Conservation (phyloP, 306 rosid species). For the Begonia loranthoides region DNA sequence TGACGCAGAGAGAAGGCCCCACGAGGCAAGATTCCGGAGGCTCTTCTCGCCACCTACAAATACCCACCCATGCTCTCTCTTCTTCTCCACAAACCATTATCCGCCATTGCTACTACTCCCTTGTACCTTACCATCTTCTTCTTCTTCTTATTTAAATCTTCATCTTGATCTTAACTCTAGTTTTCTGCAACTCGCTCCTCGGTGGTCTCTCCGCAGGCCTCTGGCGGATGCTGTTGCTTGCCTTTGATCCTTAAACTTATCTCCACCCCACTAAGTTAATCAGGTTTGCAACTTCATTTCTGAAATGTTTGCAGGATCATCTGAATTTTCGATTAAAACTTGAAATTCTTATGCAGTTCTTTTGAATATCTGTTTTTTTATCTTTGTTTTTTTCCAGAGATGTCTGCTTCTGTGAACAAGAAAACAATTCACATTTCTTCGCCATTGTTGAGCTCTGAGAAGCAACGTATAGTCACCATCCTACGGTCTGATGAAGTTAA, state of each 20-base stretch:
- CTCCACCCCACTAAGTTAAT: not conserved
- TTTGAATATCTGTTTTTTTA: not conserved
- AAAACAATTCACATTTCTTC: conserved; percentile 14
- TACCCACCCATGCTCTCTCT: conserved; percentile 30
- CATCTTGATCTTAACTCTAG: not conserved
- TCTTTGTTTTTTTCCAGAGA: conserved; percentile 1
- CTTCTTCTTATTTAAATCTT: conserved; percentile 1
- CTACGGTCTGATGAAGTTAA: conserved; percentile 32
- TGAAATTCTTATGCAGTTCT: not conserved
- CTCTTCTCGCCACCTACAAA: conserved; percentile 49
- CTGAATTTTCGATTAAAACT: not conserved
- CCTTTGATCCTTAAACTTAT: not conserved
- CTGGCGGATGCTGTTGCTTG: not conserved
- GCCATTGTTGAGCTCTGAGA: conserved; percentile 13
- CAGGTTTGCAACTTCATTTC: not conserved
- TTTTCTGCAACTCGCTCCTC: conserved; percentile 14
- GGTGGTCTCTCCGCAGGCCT: not conserved
- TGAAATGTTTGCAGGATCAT: not conserved
- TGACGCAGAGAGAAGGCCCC: conserved; percentile 48
- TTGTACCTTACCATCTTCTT: conserved; percentile 15
- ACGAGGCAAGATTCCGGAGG: conserved; percentile 47
- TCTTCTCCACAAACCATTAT: conserved; percentile 23
- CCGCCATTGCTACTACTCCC: conserved; percentile 24
- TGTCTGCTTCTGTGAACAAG: conserved; percentile 25
- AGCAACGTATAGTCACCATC: conserved; percentile 62